phyloP scores from a whole-genome alignment of 2,329 filamentous ascomycete genomes.

The Fusarium nematophilum region DNA sequence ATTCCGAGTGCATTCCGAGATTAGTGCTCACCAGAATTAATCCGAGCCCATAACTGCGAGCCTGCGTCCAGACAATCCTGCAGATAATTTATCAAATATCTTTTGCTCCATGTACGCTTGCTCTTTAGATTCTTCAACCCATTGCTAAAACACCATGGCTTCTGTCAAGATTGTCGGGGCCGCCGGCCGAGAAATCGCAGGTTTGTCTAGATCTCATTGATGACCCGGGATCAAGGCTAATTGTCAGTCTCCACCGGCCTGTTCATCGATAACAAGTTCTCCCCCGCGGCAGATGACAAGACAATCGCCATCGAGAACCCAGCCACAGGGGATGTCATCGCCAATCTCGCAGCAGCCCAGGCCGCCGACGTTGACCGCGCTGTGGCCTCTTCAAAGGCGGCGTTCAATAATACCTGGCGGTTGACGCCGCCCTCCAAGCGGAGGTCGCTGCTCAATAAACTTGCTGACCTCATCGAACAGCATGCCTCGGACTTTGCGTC shows the following conservation, averaged over 20 bases:
- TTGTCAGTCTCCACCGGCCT: not conserved
- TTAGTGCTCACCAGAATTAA: no score
- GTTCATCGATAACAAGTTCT: conserved; percentile 14
- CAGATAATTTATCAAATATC: no score
- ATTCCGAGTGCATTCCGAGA: no score
- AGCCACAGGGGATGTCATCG: not conserved
- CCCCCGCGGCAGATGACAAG: not conserved
- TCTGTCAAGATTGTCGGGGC: no score
- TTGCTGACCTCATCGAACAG: conserved; percentile 71
- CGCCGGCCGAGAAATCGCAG: no score
- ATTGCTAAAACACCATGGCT: no score
- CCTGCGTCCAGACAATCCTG: no score
- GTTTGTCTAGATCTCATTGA: no score
- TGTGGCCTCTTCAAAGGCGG: not conserved
- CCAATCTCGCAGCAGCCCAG: conserved; percentile 6
- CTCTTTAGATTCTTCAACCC: no score
- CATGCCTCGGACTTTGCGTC: conserved; percentile 55
- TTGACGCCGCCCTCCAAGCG: not conserved
- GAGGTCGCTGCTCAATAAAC: conserved; percentile 66
- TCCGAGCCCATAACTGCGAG: no score
- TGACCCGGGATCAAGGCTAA: no score
- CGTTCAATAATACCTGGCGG: conserved; percentile 3
- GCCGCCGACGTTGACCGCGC: conserved; percentile 1
- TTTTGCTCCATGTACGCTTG: no score
- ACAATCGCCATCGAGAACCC: conserved; percentile 9